Base-by-base conservation (phyloP, 1,139 yeast genomes). In the Hyphopichia burtonii region DNA sequence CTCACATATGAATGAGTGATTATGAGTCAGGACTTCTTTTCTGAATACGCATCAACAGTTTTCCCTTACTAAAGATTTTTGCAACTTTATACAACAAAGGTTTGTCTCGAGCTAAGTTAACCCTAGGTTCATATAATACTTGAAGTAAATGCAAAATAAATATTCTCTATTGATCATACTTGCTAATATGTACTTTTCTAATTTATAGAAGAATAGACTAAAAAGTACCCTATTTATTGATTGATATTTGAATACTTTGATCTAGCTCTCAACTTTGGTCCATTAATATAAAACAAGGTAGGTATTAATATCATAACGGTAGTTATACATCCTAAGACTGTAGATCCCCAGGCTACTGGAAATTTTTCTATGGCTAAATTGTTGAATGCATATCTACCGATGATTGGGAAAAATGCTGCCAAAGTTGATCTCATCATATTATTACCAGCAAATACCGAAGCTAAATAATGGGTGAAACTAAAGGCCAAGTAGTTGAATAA, bases 321-420 rank as follows among this genome's bases (percentile, higher is more conserved):
- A 2, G 73, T 52, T 35, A 78, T 56, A 41, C 71, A 69, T 0
- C 73, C 83, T 41, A 80, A 53, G 15, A 80, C 51, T 10, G 77
- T 65, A 1, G 77, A 65, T 2, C 83, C 85, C 79, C 79, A 77
- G 0, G 71, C 85, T 9, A 78, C 81, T 3, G 83, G 82, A 52
- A 66, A 80, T 37, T 66, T 70, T 1, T 65, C 50, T 9, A 71
- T 68, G 2, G 66, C 69, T 40, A 78, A 56, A 50, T 76, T 75
- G 34, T 58, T 48, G 51, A 71, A 82, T 70, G 82, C 65, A 1
- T 74, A 68, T 38, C 63, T 58, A 4, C 83, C 86, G 54, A 82
- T 80, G 38, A 82, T 61, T 36, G 88, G 87, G 68, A 82, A 82
- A 3, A 76, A 77, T 30, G 81, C 81, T 0, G 83, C 87, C 55